Percentiles rank a stretch among this genome's conserved stretches.
Evolutionary conservation across 208 protist genomes (phyloP).

Genomic region (Wallacemonas sp.): DNA sequence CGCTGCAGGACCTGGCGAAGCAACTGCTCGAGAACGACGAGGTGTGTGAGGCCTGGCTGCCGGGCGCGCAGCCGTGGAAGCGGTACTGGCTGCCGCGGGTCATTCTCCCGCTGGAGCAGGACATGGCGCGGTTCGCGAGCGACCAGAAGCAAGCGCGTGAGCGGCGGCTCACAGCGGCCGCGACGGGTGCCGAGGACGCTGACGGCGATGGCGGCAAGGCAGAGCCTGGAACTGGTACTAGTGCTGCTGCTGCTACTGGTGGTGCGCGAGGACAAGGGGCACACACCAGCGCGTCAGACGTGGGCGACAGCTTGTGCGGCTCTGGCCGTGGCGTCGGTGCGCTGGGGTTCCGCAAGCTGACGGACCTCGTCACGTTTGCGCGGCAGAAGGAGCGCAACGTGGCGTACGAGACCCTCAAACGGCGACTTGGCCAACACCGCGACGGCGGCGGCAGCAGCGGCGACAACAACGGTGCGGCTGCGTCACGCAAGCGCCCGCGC

Average conservation of each 20-base stretch:
- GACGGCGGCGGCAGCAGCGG: background rate
- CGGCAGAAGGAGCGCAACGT: conserved; percentile 42
- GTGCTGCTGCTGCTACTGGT: too few relatives aligned
- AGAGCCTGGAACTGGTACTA: too few relatives aligned
- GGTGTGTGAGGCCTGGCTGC: conserved; percentile 83
- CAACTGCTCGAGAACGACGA: conserved; percentile 68
- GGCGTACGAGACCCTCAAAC: conserved; percentile 57
- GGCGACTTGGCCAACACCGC: conserved; percentile 34
- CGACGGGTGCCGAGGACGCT: background rate
- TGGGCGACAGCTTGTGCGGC: conserved; percentile 7
- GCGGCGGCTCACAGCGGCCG: background rate
- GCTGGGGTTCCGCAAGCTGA: conserved; percentile 66
- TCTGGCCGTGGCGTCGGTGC: conserved; percentile 48
- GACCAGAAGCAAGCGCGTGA: conserved; percentile 20
- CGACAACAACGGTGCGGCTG: conserved; percentile 12
- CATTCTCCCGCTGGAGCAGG: conserved; percentile 41
- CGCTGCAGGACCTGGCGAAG: conserved; percentile 53
- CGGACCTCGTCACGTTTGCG: conserved; percentile 43
- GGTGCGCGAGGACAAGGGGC: too few relatives aligned
- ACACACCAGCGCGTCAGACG: background rate
- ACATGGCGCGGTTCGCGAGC: conserved; percentile 46
- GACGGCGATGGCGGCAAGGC: background rate
- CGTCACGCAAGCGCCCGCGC: background rate
- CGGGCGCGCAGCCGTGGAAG: conserved; percentile 30
- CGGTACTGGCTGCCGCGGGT: conserved; percentile 47